Evolutionary conservation across 192 early-diverging fungal species (phyloP), one percentile per base, ranked within the genome.

Genomic region (Mortierella claussenii): DNA sequence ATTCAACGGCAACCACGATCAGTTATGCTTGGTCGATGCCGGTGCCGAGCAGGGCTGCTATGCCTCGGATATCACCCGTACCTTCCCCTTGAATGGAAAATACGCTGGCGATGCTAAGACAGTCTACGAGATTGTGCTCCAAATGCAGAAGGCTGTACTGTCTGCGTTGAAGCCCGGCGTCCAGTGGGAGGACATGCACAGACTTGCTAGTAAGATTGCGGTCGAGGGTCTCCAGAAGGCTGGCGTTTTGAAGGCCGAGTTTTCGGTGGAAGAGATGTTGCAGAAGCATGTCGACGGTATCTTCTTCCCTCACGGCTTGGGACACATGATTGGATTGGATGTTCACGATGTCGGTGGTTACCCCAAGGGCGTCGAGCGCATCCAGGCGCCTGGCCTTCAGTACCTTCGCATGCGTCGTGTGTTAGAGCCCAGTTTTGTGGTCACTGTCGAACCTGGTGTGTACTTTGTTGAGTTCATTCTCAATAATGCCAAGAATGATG

Each of bases 261-360:
- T 54, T 52, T 69, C 85, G 2, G 79, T 83, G 5, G 86, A 86
- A 23, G 80, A 83, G 40, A 80, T 96, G 30, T 34, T 92, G n/a
- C 69, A 80, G 12, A 71, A 90, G 68, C 84, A 89, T 53, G 82
- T 96, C 12, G 86, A 87, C 4, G 88, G 87, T 17, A 85, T 92
- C 55, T 98, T 98, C 80, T 94, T 94, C 83, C 93, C 91, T 17
- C 96, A 98, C 65, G 95, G 96, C 40, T 83, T 98, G 5, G 96
- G 96, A 23, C 95, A 96, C 60, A 81, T 90, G 51, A 86, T 98
- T 48, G 96, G 96, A 58, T 85, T 98, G 48, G 94, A 97, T 79
- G 94, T 95, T 3, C 96, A 98, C 69, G 96, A 98, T 66, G 88
- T 91, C 46, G 95, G 90, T 43, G 95, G 96, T 21, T 96, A 96